phyloP scores from a whole-genome alignment of 208 protist species.

The Trypanosoma mega region DNA sequence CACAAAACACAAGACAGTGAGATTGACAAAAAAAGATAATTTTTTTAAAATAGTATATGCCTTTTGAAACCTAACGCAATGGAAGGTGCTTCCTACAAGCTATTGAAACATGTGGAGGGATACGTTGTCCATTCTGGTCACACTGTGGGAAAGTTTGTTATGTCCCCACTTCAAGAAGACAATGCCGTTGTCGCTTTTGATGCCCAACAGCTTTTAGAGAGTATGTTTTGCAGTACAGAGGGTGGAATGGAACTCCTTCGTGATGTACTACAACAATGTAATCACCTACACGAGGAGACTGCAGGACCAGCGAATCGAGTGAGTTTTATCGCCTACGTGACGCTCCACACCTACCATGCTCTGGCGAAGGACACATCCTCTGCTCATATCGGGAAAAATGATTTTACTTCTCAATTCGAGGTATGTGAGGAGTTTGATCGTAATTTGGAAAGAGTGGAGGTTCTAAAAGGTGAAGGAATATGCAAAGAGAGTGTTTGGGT shows the following conservation, averaged over 20 bases:
- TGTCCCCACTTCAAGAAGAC: not conserved
- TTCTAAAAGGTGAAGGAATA: not conserved
- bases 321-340: slow-evolving; percentile 58
- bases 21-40: not conserved
- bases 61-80: not conserved
- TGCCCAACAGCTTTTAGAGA: slow-evolving; percentile 26
- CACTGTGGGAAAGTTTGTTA: slow-evolving; percentile 24
- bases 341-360: slow-evolving; percentile 39
- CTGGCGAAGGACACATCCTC: slow-evolving; percentile 26
- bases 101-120: slow-evolving; percentile 29
- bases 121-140: slow-evolving; percentile 25
- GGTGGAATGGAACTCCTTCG: slow-evolving; percentile 27
- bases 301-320: slow-evolving; percentile 26
- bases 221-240: slow-evolving; percentile 25
- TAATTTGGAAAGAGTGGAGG: not conserved
- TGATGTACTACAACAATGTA: slow-evolving; percentile 6
- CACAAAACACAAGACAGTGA: not conserved
- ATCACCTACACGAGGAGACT: slow-evolving; percentile 17
- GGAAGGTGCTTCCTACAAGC: slow-evolving; percentile 18
- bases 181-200: slow-evolving; percentile 25
- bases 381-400: not conserved
- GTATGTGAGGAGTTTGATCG: too few relatives aligned
- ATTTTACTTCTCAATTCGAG: not conserved
- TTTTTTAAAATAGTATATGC: not conserved
- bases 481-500: slow-evolving; percentile 5